Conservation (phyloP, 495 filamentous ascomycete species). For the Durotheca rogersii region DNA sequence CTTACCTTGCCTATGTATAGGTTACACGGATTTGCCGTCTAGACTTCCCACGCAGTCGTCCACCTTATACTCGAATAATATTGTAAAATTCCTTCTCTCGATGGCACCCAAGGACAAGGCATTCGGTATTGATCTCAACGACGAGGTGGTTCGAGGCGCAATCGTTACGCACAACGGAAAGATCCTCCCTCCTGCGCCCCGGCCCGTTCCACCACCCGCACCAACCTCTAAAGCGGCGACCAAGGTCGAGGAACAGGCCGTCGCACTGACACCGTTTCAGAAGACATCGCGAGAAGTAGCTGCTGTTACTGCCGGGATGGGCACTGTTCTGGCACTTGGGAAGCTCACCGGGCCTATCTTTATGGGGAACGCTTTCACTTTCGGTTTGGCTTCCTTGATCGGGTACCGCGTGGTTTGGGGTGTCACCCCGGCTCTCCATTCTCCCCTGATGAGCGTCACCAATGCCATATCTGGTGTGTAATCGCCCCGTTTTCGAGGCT, state of each 20-base stretch:
- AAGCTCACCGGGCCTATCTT: slow-evolving; percentile 76
- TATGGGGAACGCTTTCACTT: slow-evolving; percentile 80
- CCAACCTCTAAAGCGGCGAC: slow-evolving; percentile 53
- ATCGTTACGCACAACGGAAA: slow-evolving; percentile 75
- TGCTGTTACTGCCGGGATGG: slow-evolving; percentile 69
- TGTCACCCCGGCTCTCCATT: slow-evolving; percentile 72
- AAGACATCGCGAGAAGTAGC: slow-evolving; percentile 70
- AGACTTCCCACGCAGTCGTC: slow-evolving; percentile 78
- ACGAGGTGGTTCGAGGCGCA: slow-evolving; percentile 77
- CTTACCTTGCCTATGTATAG: slow-evolving; percentile 40
- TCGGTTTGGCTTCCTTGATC: slow-evolving; percentile 73
- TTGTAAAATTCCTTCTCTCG: slow-evolving; percentile 77
- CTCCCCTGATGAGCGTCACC: slow-evolving; percentile 81
- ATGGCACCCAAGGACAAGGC: slow-evolving; percentile 72
- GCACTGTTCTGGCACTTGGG: slow-evolving; percentile 66
- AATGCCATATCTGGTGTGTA: slow-evolving; percentile 75
- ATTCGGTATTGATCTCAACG: slow-evolving; percentile 70
- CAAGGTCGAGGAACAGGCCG: slow-evolving; percentile 55
- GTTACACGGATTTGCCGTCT: slow-evolving; percentile 80
- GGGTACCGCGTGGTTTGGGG: slow-evolving; percentile 83
- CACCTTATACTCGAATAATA: slow-evolving; percentile 83
- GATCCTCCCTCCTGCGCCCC: slow-evolving; percentile 69
- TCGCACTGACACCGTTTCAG: slow-evolving; percentile 74
- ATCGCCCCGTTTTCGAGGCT: slow-evolving; percentile 3
- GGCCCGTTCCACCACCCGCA: slow-evolving; percentile 66